Evolutionary conservation across 2,329 filamentous ascomycete genomes (phyloP).

Genomic region (Septoria petroselini): DNA sequence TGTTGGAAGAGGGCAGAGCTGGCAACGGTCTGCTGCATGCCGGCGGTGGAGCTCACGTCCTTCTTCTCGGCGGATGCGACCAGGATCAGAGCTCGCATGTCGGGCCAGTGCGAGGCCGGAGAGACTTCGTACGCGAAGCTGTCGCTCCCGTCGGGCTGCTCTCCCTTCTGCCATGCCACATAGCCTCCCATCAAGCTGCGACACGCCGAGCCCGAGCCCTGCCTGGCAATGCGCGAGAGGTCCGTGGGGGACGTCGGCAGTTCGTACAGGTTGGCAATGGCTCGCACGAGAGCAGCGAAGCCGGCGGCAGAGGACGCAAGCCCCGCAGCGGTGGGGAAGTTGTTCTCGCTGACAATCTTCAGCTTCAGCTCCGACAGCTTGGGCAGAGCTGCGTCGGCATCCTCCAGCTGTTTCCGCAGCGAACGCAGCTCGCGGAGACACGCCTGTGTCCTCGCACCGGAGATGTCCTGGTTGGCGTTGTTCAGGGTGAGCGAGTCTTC

Average conservation of each 20-base stretch:
- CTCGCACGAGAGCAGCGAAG: constrained; percentile 68
- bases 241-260: constrained; percentile 73
- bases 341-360: constrained; percentile 91
- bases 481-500: constrained; percentile 79
- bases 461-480: constrained; percentile 75
- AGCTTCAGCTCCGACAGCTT: constrained; percentile 75
- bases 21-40: constrained; percentile 95
- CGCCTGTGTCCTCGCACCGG: constrained; percentile 85
- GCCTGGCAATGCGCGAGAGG: constrained; percentile 82
- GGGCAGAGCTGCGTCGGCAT: constrained; percentile 68
- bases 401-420: constrained; percentile 73
- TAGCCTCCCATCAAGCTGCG: constrained; percentile 92
- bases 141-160: constrained; percentile 73
- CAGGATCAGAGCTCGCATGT: constrained; percentile 87
- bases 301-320: constrained; percentile 67
- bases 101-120: constrained; percentile 85
- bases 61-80: constrained; percentile 94
- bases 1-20: constrained; percentile 84
- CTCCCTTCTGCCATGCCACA: constrained; percentile 87
- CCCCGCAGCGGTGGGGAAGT: constrained; percentile 96
- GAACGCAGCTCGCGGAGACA: constrained; percentile 84
- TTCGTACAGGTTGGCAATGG: constrained; percentile 87
- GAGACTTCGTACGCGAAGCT: constrained; percentile 86
- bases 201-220: constrained; percentile 93
- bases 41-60: constrained; percentile 84